Evolutionary conservation across 768 basidiomycete genomes (phyloP).

Genomic region (Leucosporidium scottii): DNA sequence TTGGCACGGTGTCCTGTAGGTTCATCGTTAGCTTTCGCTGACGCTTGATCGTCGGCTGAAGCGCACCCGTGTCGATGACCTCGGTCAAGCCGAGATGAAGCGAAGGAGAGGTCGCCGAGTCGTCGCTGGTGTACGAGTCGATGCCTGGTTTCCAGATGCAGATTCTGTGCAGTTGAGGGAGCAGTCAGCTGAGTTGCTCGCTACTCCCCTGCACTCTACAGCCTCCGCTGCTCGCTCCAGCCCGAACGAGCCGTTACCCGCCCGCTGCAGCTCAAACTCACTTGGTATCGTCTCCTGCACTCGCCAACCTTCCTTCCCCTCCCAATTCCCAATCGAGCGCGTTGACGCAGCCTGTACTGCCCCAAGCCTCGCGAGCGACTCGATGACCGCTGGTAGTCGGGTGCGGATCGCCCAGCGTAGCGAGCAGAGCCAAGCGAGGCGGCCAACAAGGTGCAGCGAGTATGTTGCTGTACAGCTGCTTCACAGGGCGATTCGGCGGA

Average conservation of each 20-base stretch:
- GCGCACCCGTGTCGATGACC: slow-evolving; percentile 16
- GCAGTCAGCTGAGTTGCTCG: neutral
- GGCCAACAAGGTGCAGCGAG: neutral
- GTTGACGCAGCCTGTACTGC: slow-evolving; percentile 24
- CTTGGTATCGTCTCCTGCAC: slow-evolving; percentile 30
- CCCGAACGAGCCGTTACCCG: neutral
- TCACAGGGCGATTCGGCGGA: too few species aligned
- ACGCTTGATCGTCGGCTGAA: too few species aligned
- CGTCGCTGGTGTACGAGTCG: neutral
- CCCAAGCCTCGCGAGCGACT: slow-evolving; percentile 8
- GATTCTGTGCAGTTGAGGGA: neutral
- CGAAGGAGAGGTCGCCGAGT: neutral
- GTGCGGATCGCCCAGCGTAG: slow-evolving; percentile 6
- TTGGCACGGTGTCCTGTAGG: slow-evolving; percentile 32
- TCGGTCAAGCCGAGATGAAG: slow-evolving; percentile 11
- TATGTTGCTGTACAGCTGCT: too few species aligned
- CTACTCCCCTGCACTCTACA: too few species aligned
- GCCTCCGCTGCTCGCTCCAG: neutral
- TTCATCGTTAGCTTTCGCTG: too few species aligned
- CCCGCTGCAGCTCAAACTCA: neutral
- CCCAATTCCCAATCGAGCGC: slow-evolving; percentile 21
- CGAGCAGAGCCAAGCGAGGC: neutral
- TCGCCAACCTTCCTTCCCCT: slow-evolving; percentile 4
- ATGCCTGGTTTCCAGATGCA: slow-evolving; percentile 26
- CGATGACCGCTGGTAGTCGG: neutral